A percentile compares a stretch with the other conserved stretches of the same genome.
These are phyloP conservation scores for Raddia distichophylla DNA, from an alignment of 176 grass and related monocot species.

Conservation along the genomic window DNA sequence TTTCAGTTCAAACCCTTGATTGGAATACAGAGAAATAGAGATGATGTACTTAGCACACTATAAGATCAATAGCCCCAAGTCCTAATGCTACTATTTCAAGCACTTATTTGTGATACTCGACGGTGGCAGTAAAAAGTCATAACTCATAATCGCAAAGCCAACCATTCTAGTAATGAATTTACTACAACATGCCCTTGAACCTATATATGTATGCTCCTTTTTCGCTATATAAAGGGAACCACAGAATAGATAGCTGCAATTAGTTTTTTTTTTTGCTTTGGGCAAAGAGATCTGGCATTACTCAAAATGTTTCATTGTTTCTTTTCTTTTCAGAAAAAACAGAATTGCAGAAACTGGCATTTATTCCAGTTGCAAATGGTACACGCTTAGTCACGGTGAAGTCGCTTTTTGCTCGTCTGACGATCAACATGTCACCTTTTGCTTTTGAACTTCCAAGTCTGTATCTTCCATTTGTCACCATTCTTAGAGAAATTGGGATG, in stretches of 20 bases:
- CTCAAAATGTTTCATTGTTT: slow-evolving; percentile 30
- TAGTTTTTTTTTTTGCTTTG: slow-evolving; percentile 30
- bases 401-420: slow-evolving; percentile 85
- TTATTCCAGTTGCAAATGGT: slow-evolving; percentile 96
- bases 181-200: slow-evolving; percentile 16
- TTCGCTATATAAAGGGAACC: slow-evolving; percentile 15
- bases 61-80: background rate
- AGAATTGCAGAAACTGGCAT: slow-evolving; percentile 80
- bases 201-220: background rate
- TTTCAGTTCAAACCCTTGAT: background rate
- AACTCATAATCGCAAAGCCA: slow-evolving; percentile 1
- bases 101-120: slow-evolving; percentile 1
- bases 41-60: background rate
- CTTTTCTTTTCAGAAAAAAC: slow-evolving; percentile 67
- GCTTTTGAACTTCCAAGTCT: slow-evolving; percentile 86
- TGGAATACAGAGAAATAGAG: background rate
- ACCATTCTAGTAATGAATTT: slow-evolving; percentile 22
- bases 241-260: background rate
- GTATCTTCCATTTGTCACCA: slow-evolving; percentile 78
- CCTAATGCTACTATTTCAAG: slow-evolving; percentile 10
- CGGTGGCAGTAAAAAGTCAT: background rate
- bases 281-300: background rate
- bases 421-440: slow-evolving; percentile 94
- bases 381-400: slow-evolving; percentile 88
- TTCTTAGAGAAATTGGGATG: slow-evolving; percentile 92